Evolutionary conservation across 2,329 filamentous ascomycete genomes (phyloP), one percentile per base, ranked within the genome.

Genomic region (Diplocarpon mali): DNA sequence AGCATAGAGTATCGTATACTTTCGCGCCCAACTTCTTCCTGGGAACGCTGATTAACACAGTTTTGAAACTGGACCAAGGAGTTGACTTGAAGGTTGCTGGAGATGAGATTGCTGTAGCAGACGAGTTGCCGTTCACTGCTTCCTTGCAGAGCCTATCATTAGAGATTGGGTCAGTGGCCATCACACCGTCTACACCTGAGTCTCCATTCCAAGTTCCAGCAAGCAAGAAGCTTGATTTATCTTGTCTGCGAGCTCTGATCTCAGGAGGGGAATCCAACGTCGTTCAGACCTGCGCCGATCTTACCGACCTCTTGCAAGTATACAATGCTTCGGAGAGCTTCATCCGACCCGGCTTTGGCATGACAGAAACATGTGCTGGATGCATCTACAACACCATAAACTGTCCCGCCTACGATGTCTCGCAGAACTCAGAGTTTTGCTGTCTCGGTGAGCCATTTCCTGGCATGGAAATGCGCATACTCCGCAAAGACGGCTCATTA

Each of bases 281-380:
- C 24, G 59, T 59, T 1, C 51, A 58, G 8, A 66, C 62, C 1
- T 65, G 63, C 40, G 48, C 46, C 0, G 54, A 50, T 4, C 40
- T 61, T 7, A 51, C 62, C 13, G 29, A 42, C 0, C 31, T 64
- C 1, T 49, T 73, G 2, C 34, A 42, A 2, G 36, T 51, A 11
- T 59, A 60, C 44, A 61, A 65, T 3, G 63, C 63, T 1, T 58
- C 51, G 0, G 14, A n/a, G 0, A 54, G 62, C 6, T 59, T 67
- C 6, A 61, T 72, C 13, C 51, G 48, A 2, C 61, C 69, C 0
- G 69, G 65, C 0, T 73, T 68, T 34, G 67, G 70, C 8, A 69
- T 73, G 69, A 74, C 70, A 0, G 72, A 75, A 58, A 75, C 70
- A 0, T 75, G 70, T 49, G 71, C 69, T 0, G 71, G 71, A 0